Percentiles rank a stretch among this genome's conserved stretches.
Conservation (phyloP, 148 eudicot genomes). For the Pouteria glomerata region DNA sequence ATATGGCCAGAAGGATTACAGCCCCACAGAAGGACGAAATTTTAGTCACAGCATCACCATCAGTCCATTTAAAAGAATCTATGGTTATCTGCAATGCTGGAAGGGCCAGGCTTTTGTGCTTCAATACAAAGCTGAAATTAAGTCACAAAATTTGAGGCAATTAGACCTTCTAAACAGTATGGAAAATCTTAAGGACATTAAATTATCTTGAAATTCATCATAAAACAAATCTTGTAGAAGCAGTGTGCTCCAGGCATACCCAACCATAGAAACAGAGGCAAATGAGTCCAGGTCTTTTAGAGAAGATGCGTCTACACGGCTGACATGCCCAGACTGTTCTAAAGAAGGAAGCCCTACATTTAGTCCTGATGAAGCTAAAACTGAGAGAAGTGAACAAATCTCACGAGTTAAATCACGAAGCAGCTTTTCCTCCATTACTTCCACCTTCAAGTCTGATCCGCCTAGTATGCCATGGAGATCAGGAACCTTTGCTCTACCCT, state of each 20-base stretch:
- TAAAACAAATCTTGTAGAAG: background rate
- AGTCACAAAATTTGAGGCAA: slow-evolving; percentile 3
- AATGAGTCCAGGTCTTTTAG: slow-evolving; percentile 59
- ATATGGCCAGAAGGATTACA: slow-evolving; percentile 59
- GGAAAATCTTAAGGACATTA: background rate
- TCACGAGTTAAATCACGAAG: slow-evolving; percentile 93
- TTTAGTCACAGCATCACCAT: slow-evolving; percentile 75
- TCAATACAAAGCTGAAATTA: slow-evolving; percentile 62
- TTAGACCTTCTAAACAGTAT: background rate
- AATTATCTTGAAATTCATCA: background rate
- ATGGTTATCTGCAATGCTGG: slow-evolving; percentile 73
- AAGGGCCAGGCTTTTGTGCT: slow-evolving; percentile 60
- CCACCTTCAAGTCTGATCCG: slow-evolving; percentile 80
- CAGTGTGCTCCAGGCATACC: slow-evolving; percentile 47
- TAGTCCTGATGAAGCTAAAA: slow-evolving; percentile 64
- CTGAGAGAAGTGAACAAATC: slow-evolving; percentile 66
- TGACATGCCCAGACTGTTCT: slow-evolving; percentile 71
- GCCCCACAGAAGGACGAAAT: slow-evolving; percentile 61
- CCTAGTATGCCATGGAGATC: slow-evolving; percentile 59
- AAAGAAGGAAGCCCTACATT: slow-evolving; percentile 68
- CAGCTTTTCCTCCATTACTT: slow-evolving; percentile 97
- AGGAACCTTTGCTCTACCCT: slow-evolving; percentile 86
- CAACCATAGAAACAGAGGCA: slow-evolving; percentile 61
- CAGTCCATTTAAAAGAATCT: slow-evolving; percentile 87
- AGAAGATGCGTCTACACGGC: slow-evolving; percentile 56